Evolutionary conservation across 352 stramenopile genomes (phyloP).

Genomic region (Blastocystis hominis): DNA sequence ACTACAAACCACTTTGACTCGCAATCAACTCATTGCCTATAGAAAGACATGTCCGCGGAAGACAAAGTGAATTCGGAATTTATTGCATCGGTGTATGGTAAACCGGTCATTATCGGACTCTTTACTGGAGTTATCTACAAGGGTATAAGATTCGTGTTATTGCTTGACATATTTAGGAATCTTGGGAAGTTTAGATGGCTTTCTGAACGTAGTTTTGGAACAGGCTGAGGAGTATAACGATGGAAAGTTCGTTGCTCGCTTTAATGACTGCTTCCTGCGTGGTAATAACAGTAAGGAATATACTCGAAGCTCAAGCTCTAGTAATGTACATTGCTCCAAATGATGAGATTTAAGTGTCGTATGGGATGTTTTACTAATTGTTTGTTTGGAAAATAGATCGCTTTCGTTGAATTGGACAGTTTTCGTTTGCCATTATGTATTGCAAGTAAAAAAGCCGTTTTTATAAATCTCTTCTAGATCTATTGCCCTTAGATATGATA

Average conservation of each 20-base stretch:
- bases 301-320: not conserved
- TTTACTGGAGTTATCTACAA: slow-evolving; percentile 97
- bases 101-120: slow-evolving; percentile 91
- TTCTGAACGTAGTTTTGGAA: slow-evolving; percentile 99
- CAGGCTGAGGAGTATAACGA: slow-evolving; percentile 99
- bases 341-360: slow-evolving; percentile 16
- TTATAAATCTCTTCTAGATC: too few species aligned
- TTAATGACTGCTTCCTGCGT: slow-evolving; percentile 99
- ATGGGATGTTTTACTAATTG: not conserved
- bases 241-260: slow-evolving; percentile 94
- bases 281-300: slow-evolving; percentile 87
- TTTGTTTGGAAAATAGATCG: not conserved
- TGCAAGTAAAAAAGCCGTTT: too few species aligned
- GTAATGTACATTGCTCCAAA: slow-evolving; percentile 53
- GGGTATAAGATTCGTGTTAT: slow-evolving; percentile 61
- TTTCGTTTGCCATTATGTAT: too few species aligned
- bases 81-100: slow-evolving; percentile 80
- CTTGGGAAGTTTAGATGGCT: slow-evolving; percentile 95
- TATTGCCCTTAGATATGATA: too few species aligned
- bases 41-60: slow-evolving; percentile 56
- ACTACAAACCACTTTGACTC: not conserved
- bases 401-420: too few species aligned
- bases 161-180: slow-evolving; percentile 70
- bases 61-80: slow-evolving; percentile 81
- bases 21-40: not conserved